Conservation (phyloP, 768 basidiomycete species). For the Baorangia bicolor region DNA sequence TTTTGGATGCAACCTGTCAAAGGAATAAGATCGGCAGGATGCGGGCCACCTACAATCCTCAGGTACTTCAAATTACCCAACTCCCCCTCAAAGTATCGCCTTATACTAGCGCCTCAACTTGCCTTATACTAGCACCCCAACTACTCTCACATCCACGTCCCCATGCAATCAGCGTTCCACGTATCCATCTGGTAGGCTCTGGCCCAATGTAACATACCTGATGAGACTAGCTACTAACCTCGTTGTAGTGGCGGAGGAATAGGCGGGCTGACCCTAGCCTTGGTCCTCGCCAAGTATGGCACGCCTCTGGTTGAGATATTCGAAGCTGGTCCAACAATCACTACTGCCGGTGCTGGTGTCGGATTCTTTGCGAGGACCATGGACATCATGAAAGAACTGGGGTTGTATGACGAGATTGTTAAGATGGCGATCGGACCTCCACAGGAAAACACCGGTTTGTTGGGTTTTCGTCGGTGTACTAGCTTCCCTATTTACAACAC, state of each 20-base stretch:
- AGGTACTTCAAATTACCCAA: no score
- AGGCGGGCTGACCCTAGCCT: constrained; percentile 36
- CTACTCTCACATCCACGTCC: not conserved
- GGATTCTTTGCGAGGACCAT: constrained; percentile 47
- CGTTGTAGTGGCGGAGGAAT: constrained; percentile 38
- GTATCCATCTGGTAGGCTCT: constrained; percentile 18
- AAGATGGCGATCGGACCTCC: constrained; percentile 16
- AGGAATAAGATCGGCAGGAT: no score
- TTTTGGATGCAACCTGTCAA: no score
- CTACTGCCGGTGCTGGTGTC: constrained; percentile 47
- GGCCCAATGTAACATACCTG: no score
- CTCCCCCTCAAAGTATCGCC: no score
- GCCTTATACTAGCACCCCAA: not conserved
- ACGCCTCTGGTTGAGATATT: constrained; percentile 40
- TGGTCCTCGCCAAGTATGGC: constrained; percentile 27
- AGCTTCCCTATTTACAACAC: not conserved
- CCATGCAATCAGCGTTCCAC: constrained; percentile 11
- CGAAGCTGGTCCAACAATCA: constrained; percentile 40
- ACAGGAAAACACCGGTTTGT: constrained; percentile 23
- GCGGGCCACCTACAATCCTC: no score
- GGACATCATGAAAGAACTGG: constrained; percentile 40
- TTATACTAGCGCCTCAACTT: no score
- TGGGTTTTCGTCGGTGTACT: no score
- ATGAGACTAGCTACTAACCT: not conserved
- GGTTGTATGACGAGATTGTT: constrained; percentile 35